Percentiles rank a stretch among this genome's conserved stretches.
phyloP scores from a whole-genome alignment of 2,329 filamentous ascomycete species.

The Davidsoniella australis region DNA sequence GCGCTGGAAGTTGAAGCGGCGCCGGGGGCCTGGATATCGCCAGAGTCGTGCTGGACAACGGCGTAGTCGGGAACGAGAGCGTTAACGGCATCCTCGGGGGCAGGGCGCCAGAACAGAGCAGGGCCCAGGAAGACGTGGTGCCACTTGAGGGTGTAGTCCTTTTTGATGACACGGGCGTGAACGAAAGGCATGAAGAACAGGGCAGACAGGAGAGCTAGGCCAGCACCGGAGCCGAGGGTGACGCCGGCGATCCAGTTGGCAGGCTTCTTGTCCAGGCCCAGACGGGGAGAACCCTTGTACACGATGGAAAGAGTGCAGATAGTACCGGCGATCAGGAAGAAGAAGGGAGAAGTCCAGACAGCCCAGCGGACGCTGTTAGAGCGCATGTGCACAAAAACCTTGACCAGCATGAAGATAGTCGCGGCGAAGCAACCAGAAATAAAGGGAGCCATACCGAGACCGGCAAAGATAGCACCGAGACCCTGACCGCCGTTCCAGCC shows the following conservation, averaged over 20 bases:
- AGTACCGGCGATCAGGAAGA: constrained; percentile 59
- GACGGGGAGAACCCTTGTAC: constrained; percentile 61
- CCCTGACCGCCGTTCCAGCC: constrained; percentile 53
- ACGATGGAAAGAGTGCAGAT: constrained; percentile 63
- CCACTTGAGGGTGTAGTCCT: constrained; percentile 47
- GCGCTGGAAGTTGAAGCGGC: constrained; percentile 25
- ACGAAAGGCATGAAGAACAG: constrained; percentile 61
- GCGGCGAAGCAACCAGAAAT: constrained; percentile 50
- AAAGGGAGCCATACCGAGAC: constrained; percentile 51
- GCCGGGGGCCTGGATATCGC: constrained; percentile 17
- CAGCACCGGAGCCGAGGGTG: constrained; percentile 45
- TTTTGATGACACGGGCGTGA: constrained; percentile 49
- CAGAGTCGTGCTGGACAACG: constrained; percentile 38
- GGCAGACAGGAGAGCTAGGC: constrained; percentile 39
- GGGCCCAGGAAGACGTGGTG: constrained; percentile 47
- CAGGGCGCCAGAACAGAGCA: constrained; percentile 42
- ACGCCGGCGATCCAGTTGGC: constrained; percentile 49
- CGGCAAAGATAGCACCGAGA: constrained; percentile 55
- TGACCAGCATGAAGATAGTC: constrained; percentile 56
- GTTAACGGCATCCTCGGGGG: constrained; percentile 32
- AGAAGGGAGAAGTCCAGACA: constrained; percentile 56
- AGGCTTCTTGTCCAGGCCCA: constrained; percentile 49
- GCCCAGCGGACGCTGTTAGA: constrained; percentile 57
- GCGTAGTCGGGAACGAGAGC: constrained; percentile 58
- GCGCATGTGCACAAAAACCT: constrained; percentile 52